Evolutionary conservation across 2,329 filamentous ascomycete species (phyloP).

Genomic region (Fusarium denticulatum): DNA sequence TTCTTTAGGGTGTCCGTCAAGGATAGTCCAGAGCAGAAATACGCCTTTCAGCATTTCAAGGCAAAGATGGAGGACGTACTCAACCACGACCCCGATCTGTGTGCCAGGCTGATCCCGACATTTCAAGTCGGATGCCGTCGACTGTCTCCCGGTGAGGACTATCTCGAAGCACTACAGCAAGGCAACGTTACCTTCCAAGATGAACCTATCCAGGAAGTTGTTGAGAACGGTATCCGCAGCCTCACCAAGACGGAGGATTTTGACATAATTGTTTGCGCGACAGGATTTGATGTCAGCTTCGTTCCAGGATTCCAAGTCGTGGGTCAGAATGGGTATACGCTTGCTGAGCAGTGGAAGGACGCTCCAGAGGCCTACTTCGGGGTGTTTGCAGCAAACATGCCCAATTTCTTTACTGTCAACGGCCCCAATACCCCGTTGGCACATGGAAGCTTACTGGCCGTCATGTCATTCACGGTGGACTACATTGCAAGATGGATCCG

Average conservation of each 20-base stretch:
- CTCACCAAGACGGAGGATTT: background rate
- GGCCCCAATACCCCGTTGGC: background rate
- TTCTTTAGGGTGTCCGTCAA: background rate
- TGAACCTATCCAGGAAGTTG: background rate
- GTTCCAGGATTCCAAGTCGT: background rate
- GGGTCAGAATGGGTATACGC: background rate
- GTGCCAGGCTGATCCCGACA: background rate
- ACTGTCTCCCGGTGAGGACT: background rate
- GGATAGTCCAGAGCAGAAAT: background rate
- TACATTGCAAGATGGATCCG: constrained; percentile 5
- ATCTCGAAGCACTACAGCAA: constrained; percentile 2
- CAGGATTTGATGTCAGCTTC: constrained; percentile 1
- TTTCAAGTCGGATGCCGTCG: background rate
- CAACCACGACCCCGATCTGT: background rate
- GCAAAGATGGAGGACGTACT: background rate
- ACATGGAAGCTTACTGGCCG: background rate
- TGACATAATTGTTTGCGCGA: constrained; percentile 6
- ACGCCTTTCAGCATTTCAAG: background rate
- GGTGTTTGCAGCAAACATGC: background rate
- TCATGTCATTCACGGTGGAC: background rate
- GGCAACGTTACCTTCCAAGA: background rate
- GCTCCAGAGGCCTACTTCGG: constrained; percentile 1
- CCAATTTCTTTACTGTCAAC: constrained; percentile 1
- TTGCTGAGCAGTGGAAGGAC: background rate
- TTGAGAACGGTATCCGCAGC: background rate